A percentile compares a stretch with the other conserved stretches of the same genome.
These are phyloP conservation scores for Tylopilus sp. DNA, from an alignment of 768 basidiomycete genomes.

Conservation along the genomic window DNA sequence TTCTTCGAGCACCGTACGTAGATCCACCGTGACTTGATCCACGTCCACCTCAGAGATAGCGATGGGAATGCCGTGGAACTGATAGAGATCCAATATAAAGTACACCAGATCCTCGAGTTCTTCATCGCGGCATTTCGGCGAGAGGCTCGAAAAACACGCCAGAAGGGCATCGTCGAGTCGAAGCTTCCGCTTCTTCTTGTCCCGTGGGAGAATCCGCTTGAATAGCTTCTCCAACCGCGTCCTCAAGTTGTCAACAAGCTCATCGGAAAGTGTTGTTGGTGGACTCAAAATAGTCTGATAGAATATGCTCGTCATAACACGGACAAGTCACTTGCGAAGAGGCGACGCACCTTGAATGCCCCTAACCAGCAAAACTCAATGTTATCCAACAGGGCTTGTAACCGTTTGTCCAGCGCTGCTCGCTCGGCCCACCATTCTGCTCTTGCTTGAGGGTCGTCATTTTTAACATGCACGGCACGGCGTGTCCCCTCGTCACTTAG, in stretches of 20 bases:
- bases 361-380: conserved; percentile 98
- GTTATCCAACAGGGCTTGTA: conserved; percentile 72
- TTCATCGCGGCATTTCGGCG: conserved; percentile 82
- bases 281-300: conserved; percentile 59
- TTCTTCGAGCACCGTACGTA: conserved; percentile 75
- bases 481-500: conserved; percentile 74
- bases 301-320: background rate
- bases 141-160: conserved; percentile 80
- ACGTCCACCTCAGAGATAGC: conserved; percentile 91
- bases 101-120: conserved; percentile 94
- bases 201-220: conserved; percentile 57
- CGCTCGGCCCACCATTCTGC: conserved; percentile 87
- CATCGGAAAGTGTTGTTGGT: conserved; percentile 38
- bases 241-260: conserved; percentile 56
- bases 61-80: conserved; percentile 86
- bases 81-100: conserved; percentile 91
- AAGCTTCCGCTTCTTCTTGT: conserved; percentile 55
- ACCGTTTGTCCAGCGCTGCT: conserved; percentile 65
- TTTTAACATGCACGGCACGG: conserved; percentile 65
- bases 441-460: conserved; percentile 61
- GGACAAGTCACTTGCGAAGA: background rate
- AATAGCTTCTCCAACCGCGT: conserved; percentile 73
- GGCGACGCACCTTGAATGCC: conserved; percentile 79
- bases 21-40: conserved; percentile 83
- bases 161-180: conserved; percentile 73